A percentile compares a stretch with the other conserved stretches of the same genome.
These are phyloP conservation scores for Fallopia convolvulus DNA, from an alignment of 148 eudicot species.

Conservation along the genomic window DNA sequence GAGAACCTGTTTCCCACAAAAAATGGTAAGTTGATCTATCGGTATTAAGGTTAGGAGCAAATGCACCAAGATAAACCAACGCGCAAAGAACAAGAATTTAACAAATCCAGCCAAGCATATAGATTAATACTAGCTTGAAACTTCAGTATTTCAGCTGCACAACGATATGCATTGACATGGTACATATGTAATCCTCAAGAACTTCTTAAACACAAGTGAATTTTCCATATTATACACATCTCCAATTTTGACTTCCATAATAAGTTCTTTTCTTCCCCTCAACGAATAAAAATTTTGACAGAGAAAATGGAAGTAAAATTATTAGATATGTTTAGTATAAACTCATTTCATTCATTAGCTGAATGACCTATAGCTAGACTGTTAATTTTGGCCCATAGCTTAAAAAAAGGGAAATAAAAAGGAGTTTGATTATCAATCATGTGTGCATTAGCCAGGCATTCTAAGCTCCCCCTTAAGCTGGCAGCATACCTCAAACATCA, in stretches of 20 bases:
- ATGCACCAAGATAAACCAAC: neutral
- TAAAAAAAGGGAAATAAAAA: neutral
- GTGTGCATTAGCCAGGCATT: neutral
- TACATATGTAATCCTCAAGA: neutral
- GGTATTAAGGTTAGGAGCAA: neutral
- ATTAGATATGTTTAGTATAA: neutral
- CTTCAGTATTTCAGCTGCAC: slow-evolving; percentile 6
- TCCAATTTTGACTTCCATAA: neutral
- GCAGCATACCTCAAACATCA: neutral
- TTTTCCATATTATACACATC: neutral
- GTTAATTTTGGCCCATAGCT: neutral
- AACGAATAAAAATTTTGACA: neutral
- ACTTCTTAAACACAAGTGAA: neutral
- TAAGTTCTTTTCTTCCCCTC: neutral
- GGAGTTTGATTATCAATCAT: neutral
- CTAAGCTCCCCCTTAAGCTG: neutral
- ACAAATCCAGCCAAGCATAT: neutral
- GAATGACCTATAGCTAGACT: neutral
- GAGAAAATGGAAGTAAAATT: neutral
- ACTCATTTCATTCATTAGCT: neutral
- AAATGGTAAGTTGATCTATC: neutral
- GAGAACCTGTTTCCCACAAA: slow-evolving; percentile 56
- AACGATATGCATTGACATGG: neutral
- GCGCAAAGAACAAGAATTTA: neutral
- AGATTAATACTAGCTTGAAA: neutral